Percentiles rank a stretch among this genome's conserved stretches.
These are phyloP conservation scores for Alternaria arborescens DNA, from an alignment of 2,329 filamentous ascomycete genomes.

Conservation along the genomic window DNA sequence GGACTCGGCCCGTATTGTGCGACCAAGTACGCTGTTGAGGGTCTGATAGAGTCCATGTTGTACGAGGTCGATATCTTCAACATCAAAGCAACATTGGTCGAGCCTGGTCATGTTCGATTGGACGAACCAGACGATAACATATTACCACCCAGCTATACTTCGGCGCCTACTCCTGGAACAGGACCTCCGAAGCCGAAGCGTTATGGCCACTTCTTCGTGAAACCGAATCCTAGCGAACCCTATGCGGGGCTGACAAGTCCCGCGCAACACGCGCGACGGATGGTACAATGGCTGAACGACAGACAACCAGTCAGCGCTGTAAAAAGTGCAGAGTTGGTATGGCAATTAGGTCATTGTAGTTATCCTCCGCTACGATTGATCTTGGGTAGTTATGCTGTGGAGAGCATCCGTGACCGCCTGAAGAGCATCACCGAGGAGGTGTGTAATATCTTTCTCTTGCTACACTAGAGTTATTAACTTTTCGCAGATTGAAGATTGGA, in stretches of 20 bases:
- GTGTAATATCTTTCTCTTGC: constrained; percentile 12
- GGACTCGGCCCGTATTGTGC: constrained; percentile 94
- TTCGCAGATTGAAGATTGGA: constrained; percentile 39
- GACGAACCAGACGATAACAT: constrained; percentile 74
- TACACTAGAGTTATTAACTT: neutral
- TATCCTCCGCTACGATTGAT: constrained; percentile 87
- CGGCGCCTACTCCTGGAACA: constrained; percentile 43
- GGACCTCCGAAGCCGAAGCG: constrained; percentile 66
- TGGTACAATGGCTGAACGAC: constrained; percentile 94
- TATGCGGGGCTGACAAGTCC: constrained; percentile 82
- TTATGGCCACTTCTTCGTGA: constrained; percentile 93
- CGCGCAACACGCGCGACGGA: constrained; percentile 85
- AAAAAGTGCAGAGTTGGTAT: constrained; percentile 91
- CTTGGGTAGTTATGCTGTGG: constrained; percentile 93
- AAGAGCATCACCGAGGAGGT: constrained; percentile 93
- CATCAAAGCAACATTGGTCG: constrained; percentile 91
- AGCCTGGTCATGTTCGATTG: constrained; percentile 85
- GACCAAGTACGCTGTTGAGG: constrained; percentile 96
- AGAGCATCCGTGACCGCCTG: constrained; percentile 90
- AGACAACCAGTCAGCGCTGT: constrained; percentile 91
- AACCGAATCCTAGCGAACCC: constrained; percentile 76
- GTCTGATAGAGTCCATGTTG: constrained; percentile 93
- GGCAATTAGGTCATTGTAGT: constrained; percentile 93
- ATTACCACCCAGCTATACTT: constrained; percentile 26
- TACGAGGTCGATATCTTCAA: constrained; percentile 94